Evolutionary conservation across 768 basidiomycete genomes (phyloP).

Genomic region (Phanerochaete carnosa): DNA sequence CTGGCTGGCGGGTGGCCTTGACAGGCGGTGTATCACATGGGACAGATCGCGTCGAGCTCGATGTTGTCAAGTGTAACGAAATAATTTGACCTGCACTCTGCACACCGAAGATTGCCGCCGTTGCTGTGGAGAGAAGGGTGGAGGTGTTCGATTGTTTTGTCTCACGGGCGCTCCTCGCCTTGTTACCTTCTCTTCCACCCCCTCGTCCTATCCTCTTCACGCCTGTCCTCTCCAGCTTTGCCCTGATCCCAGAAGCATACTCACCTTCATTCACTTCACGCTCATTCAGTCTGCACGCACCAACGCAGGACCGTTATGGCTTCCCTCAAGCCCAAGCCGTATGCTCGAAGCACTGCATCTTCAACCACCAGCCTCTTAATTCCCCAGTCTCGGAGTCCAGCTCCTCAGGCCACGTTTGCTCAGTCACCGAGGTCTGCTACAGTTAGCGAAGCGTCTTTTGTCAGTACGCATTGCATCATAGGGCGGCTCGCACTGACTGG

Average conservation of each 20-base stretch:
- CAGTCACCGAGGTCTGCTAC: conserved; percentile 26
- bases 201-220: neutral
- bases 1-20: too few species aligned
- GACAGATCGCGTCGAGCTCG: neutral
- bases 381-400: neutral
- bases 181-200: neutral
- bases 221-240: neutral
- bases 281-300: conserved; percentile 3
- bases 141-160: neutral
- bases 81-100: neutral
- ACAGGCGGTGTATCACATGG: neutral
- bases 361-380: conserved; percentile 9
- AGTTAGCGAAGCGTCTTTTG: conserved; percentile 41
- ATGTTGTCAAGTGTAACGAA: neutral
- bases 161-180: neutral
- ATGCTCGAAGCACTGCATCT: conserved; percentile 6
- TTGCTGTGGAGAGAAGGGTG: conserved; percentile 3
- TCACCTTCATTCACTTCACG: neutral
- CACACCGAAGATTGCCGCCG: neutral
- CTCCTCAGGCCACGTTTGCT: conserved; percentile 17
- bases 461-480: conserved; percentile 25
- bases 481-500: neutral
- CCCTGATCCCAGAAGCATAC: neutral
- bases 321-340: conserved; percentile 11
- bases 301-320: conserved; percentile 7